Conservation (phyloP, 2,329 filamentous ascomycete genomes). For the Ceratocystis alfenasii region DNA sequence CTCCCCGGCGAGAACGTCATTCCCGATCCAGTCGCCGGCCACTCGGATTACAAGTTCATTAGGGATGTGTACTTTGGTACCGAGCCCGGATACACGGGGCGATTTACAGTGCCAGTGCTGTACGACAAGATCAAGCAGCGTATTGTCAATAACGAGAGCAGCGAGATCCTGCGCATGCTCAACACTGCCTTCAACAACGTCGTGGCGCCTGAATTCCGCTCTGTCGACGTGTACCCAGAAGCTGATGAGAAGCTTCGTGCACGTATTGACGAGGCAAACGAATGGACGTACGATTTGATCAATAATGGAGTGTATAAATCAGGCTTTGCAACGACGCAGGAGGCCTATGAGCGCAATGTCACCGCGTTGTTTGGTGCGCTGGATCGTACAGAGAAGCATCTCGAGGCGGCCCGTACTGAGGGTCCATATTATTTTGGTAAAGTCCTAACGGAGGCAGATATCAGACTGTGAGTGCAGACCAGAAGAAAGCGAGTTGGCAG, state of each 20-base stretch:
- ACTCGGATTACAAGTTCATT: slow-evolving; percentile 56
- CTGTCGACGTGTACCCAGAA: slow-evolving; percentile 54
- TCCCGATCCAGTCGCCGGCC: slow-evolving; percentile 56
- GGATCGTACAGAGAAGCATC: slow-evolving; percentile 62
- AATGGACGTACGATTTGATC: slow-evolving; percentile 66
- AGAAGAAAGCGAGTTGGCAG: background rate
- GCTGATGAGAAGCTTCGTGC: slow-evolving; percentile 38
- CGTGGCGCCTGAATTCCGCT: slow-evolving; percentile 46
- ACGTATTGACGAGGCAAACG: slow-evolving; percentile 64
- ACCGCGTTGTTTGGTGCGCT: slow-evolving; percentile 60
- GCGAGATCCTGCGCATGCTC: slow-evolving; percentile 87
- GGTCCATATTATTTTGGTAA: slow-evolving; percentile 67
- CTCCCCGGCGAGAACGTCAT: slow-evolving; percentile 49
- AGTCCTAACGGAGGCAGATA: slow-evolving; percentile 66
- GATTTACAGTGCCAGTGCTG: slow-evolving; percentile 79
- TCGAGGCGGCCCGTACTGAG: slow-evolving; percentile 34
- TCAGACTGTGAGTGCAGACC: slow-evolving; percentile 46
- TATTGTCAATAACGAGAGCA: slow-evolving; percentile 86
- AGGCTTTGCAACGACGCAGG: slow-evolving; percentile 74
- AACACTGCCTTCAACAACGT: slow-evolving; percentile 63
- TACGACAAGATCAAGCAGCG: slow-evolving; percentile 64
- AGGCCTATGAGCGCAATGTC: slow-evolving; percentile 69
- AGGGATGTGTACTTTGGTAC: slow-evolving; percentile 69
- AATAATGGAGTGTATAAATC: slow-evolving; percentile 64
- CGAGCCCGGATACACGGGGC: slow-evolving; percentile 58